phyloP scores from a whole-genome alignment of 225 moss, liverwort and hornwort species.

The Pseudoscleropodium purum region DNA sequence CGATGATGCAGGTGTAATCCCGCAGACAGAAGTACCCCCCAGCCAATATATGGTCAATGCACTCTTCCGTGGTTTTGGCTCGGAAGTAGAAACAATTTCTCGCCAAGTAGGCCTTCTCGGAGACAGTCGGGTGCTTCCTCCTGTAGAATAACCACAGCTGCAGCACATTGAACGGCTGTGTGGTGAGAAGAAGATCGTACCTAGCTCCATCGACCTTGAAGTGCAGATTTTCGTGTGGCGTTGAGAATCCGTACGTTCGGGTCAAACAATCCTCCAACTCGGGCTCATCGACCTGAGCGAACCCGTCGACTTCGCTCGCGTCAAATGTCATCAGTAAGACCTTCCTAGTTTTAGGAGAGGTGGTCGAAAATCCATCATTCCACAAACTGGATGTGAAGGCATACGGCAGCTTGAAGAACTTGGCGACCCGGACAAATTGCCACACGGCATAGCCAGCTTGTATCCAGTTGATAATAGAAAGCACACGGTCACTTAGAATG shows the following conservation, averaged over 20 bases:
- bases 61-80: neutral
- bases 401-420: neutral
- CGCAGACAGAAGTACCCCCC: neutral
- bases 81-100: neutral
- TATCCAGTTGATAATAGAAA: neutral
- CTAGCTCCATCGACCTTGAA: neutral
- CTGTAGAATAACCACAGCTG: neutral
- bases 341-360: neutral
- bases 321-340: neutral
- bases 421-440: neutral
- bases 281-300: neutral
- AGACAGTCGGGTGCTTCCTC: neutral
- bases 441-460: neutral
- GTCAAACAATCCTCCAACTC: neutral
- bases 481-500: neutral
- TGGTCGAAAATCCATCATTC: neutral
- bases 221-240: neutral
- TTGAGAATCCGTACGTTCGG: neutral
- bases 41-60: neutral
- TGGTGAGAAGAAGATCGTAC: neutral
- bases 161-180: neutral
- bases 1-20: neutral
- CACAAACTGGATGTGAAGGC: neutral
- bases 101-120: neutral
- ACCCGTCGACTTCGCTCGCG: neutral